Evolutionary conservation across 176 grass and related monocot genomes (phyloP), one percentile per base, ranked within the genome.

Genomic region (Avena sativa): DNA sequence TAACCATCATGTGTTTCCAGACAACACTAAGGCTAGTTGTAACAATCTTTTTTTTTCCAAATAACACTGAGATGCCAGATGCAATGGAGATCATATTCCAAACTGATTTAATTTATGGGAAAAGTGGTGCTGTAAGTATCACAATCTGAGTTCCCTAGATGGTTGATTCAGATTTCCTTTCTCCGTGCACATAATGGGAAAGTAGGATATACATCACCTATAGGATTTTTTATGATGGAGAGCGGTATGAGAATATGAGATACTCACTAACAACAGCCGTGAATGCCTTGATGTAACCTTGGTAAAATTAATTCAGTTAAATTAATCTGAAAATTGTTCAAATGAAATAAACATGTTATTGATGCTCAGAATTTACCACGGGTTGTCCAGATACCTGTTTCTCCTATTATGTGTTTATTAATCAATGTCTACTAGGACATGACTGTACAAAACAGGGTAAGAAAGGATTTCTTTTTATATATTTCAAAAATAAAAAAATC

Each of bases 1-100:
- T 74, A 91, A 73, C 69, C 12, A n/a, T n/a, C n/a, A 11, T 66
- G 83, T 16, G 67, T 66, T 69, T 84, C 57, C 43, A 92, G 93
- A 69, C 83, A 82, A 92, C 51, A 74, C 83, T 6, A 30, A 78
- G 40, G 73, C 34, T 62, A 32, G 32, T 58, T 88, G 26, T 70
- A 90, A 79, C 78, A 25, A 26, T 46, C 19, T 4, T 75, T 81
- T 25, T 23, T 71, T 71, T 78, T 80, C 23, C 50, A 95, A 91
- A 67, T 89, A 88, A 93, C 70, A 81, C 87, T 9, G 84, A 91
- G 84, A 92, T 95, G 93, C 91, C 93, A 67, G 93, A 95, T 80
- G 91, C 93, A 60, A 79, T 93, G 76, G 93, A 95, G 82, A 84
- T 95, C 78, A 85, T 93, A 87, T 95, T 91, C 69, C 91, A 95